These are phyloP conservation scores for Potentilla sterilis DNA, from an alignment of 306 rosid genomes.

Conservation along the genomic window DNA sequence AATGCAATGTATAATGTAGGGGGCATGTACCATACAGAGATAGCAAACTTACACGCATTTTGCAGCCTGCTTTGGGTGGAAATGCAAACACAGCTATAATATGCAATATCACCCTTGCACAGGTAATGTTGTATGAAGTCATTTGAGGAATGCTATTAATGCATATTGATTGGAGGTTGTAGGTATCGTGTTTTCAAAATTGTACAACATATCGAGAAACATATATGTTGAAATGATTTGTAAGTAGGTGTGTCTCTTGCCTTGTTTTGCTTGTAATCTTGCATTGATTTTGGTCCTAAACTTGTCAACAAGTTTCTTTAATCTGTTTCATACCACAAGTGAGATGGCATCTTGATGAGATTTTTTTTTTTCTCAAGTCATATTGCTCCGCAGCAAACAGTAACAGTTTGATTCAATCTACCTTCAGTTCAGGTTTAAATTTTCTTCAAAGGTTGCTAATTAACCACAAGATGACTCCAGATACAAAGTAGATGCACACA, in stretches of 20 bases:
- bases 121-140: slow-evolving; percentile 37
- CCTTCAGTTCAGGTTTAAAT: background rate
- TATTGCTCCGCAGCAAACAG: background rate
- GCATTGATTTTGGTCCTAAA: background rate
- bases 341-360: background rate
- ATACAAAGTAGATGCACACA: background rate
- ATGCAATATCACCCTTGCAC: slow-evolving; percentile 93
- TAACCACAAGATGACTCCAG: background rate
- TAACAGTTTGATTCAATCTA: background rate
- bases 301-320: background rate
- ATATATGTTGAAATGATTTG: background rate
- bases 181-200: background rate
- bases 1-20: slow-evolving; percentile 46
- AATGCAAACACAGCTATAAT: slow-evolving; percentile 95
- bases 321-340: background rate
- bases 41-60: slow-evolving; percentile 93
- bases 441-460: background rate
- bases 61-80: slow-evolving; percentile 97
- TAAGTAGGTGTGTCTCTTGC: background rate
- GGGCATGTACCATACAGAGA: slow-evolving; percentile 98
- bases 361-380: background rate
- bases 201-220: background rate
- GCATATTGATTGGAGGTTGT: background rate
- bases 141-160: slow-evolving; percentile 3
- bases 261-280: background rate